phyloP scores from a whole-genome alignment of 495 filamentous ascomycete genomes.

The Penicillium mononematosum region DNA sequence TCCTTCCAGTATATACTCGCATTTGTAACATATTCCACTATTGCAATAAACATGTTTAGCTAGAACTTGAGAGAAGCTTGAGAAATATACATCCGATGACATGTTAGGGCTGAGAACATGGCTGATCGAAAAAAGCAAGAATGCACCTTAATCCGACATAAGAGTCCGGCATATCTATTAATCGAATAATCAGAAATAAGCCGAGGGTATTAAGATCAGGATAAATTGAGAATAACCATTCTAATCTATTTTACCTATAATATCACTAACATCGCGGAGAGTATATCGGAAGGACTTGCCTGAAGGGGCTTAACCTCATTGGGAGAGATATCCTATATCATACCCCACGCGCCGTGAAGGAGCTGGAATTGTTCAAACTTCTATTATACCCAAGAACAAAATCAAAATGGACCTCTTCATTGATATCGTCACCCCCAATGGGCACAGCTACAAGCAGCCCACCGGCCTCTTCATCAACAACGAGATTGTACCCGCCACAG shows the following conservation, averaged over 20 bases:
- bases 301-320: slow-evolving; percentile 2
- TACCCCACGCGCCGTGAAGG: background rate
- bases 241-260: background rate
- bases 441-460: slow-evolving; percentile 72
- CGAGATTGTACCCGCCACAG: slow-evolving; percentile 74
- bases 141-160: background rate
- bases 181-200: background rate
- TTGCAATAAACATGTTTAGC: background rate
- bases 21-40: background rate
- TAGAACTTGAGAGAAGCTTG: background rate
- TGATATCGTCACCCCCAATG: slow-evolving; percentile 85
- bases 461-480: slow-evolving; percentile 95
- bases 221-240: background rate
- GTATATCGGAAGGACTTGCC: slow-evolving; percentile 13
- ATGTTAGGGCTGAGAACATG: background rate
- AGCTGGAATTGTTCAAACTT: background rate
- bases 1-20: background rate
- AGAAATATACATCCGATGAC: background rate
- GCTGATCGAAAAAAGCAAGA: background rate
- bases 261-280: background rate
- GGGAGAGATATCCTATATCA: slow-evolving; percentile 3
- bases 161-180: background rate
- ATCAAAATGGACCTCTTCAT: slow-evolving; percentile 33
- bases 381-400: too few species aligned
- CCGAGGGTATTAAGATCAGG: background rate